Evolutionary conservation across 2,329 filamentous ascomycete genomes (phyloP), one percentile per base, ranked within the genome.

Genomic region (Karstenula rhodostoma): DNA sequence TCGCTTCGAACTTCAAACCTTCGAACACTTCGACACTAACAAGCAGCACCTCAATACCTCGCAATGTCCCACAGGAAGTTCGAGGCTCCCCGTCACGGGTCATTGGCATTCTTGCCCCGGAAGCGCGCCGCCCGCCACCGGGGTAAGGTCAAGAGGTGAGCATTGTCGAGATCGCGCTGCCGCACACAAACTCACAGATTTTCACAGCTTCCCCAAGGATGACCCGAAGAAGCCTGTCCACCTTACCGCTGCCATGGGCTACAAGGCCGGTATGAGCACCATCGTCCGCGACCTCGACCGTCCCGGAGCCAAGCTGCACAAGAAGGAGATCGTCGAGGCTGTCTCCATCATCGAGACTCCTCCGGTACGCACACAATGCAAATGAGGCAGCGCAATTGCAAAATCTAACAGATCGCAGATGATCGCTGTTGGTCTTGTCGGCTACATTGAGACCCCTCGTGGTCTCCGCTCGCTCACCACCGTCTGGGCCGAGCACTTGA

Each of bases 251-350:
- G 85, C 93, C 79, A 94, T 98, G 90, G 95, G 95, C 83, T 99
- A 99, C 90, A 99, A 99, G 93, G 95, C 95, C 82, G 95, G 95
- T 83, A 99, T 99, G 95, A 97, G 93, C 83, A 99, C 95, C 79
- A 95, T 98, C 84, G 95, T 99, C 82, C 94, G 95, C 85, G 94
- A 97, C 84, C 89, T 98, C 83, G 95, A 99, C 89, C 92, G 95
- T 84, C 95, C 95, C 73, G 95, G 95, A 84, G 95, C 95, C 79
- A 99, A 99, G 90, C 89, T 95, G 84, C 93, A 99, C 92, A 98
- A 98, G 93, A 80, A 80, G 78, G 78, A 80, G 68, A 79, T 80
- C 58, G 78, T 80, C 64, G 78, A 80, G 76, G 78, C 78, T 60
- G 72, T 73, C 64, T 79, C 77, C 58, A 69, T 80, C 62, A 74